Evolutionary conservation across 2,329 filamentous ascomycete species (phyloP).

Genomic region (Monosporascus cannonballus): DNA sequence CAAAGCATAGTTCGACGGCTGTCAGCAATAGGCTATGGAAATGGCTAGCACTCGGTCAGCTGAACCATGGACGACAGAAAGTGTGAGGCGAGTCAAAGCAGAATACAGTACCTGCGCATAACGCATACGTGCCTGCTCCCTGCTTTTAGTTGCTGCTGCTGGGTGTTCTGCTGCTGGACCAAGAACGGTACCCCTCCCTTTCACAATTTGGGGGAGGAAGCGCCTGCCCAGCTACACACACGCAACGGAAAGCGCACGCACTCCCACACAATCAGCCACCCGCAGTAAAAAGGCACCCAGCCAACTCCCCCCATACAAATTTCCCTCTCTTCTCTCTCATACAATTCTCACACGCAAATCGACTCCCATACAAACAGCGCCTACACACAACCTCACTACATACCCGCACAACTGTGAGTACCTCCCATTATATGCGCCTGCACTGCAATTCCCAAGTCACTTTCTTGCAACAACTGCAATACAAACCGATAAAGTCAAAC

Average conservation of each 20-base stretch:
- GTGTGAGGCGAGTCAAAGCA: background rate
- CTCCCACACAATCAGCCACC: slow-evolving; percentile 53
- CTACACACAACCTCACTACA: slow-evolving; percentile 37
- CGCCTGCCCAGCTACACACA: background rate
- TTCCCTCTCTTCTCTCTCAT: slow-evolving; percentile 54
- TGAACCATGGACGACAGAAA: background rate
- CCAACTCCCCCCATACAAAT: slow-evolving; percentile 48
- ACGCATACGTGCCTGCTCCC: background rate
- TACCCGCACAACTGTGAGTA: slow-evolving; percentile 46
- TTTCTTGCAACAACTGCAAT: slow-evolving; percentile 5
- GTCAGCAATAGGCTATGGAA: background rate
- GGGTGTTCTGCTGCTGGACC: background rate
- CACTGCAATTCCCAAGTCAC: slow-evolving; percentile 37
- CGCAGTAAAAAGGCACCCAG: slow-evolving; percentile 60
- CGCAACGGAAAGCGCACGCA: slow-evolving; percentile 18
- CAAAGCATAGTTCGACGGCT: background rate
- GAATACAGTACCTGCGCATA: background rate
- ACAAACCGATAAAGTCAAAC: background rate
- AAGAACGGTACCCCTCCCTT: background rate
- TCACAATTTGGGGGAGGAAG: background rate
- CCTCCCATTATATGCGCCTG: slow-evolving; percentile 33
- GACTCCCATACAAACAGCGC: slow-evolving; percentile 43
- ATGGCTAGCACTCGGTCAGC: background rate
- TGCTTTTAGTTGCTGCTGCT: background rate
- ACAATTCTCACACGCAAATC: slow-evolving; percentile 53